Conservation (phyloP, 2,329 filamentous ascomycete species). For the Claviceps fusiformis region DNA sequence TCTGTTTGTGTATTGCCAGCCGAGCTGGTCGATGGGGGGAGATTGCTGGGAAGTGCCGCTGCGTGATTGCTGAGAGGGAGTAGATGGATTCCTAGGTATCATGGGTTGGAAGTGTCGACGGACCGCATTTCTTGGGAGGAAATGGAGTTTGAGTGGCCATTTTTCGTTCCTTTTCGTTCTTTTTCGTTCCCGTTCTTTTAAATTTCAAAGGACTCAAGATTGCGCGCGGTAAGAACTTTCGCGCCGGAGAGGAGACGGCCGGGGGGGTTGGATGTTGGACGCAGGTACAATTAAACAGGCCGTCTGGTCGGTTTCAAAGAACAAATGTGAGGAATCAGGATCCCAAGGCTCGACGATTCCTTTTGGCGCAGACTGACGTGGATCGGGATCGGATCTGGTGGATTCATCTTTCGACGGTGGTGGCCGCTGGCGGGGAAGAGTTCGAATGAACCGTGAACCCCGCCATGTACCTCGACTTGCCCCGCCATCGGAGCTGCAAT, state of each 20-base stretch:
- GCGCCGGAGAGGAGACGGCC: too few relatives aligned
- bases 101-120: constrained; percentile 12
- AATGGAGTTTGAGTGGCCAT: constrained; percentile 32
- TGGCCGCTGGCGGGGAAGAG: too few relatives aligned
- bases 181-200: too few relatives aligned
- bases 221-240: neutral
- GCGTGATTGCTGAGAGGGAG: neutral
- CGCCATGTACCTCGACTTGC: neutral
- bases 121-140: constrained; percentile 46
- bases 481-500: neutral
- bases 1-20: too few relatives aligned
- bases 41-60: too few relatives aligned
- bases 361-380: neutral
- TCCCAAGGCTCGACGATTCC: neutral
- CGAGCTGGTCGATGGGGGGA: neutral
- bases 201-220: too few relatives aligned
- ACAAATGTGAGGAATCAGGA: neutral
- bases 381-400: neutral
- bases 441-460: neutral
- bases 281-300: neutral
- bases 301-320: neutral
- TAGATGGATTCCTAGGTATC: neutral
- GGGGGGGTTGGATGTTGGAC: neutral
- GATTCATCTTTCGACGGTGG: too few relatives aligned
- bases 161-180: neutral